Base-by-base conservation (phyloP, 2,329 filamentous ascomycete species). In the Trichoderma atrobrunneum region DNA sequence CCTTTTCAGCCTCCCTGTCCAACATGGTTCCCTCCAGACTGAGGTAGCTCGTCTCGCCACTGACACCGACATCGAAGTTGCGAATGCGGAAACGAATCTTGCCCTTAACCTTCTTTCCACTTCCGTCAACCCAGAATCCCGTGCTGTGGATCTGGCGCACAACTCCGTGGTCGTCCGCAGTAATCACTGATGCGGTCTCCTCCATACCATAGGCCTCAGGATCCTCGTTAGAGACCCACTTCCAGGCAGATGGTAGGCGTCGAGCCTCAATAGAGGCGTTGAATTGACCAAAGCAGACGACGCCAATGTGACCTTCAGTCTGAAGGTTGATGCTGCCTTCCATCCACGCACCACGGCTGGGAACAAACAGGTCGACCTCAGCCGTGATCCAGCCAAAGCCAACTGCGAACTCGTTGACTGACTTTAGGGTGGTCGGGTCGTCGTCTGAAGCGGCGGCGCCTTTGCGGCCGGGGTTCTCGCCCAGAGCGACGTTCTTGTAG, bases 1-100 rank as follows among this genome's bases (percentile, higher is more conserved):
- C 82, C 75, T 82, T 84, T 82, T 97, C 94, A 28, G 90, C 91
- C 24, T 89, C 87, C 57, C 87, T 87, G 61, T 87, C 85, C 64
- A 97, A 83, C 87, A 97, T 91, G n/a, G 93, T 97, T 30, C 95
- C 95, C 80, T 96, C 92, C 74, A 98, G 91, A 76, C 92, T 94
- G 73, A 97, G 82, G 79, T 95, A 96, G 12, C 92, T 93, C 73
- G 91, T 91, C 76, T 91, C 89, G 67, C 90, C 89, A 75, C 92
- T 93, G 61, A 90, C 87, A 32, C 91, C 92, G 1, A 93, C 91
- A 76, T 98, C 95, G 74, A 96, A 93, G 79, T 97, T 93, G 76
- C 91, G 90, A 78, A 98, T 93, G 75, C 90, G 88, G 82, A 97
- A 97, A 68, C 87, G 87, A 48, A 97, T 81, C 77, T 88, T 89